Conservation (phyloP, 2,329 filamentous ascomycete species). For the Diaporthe sp. region DNA sequence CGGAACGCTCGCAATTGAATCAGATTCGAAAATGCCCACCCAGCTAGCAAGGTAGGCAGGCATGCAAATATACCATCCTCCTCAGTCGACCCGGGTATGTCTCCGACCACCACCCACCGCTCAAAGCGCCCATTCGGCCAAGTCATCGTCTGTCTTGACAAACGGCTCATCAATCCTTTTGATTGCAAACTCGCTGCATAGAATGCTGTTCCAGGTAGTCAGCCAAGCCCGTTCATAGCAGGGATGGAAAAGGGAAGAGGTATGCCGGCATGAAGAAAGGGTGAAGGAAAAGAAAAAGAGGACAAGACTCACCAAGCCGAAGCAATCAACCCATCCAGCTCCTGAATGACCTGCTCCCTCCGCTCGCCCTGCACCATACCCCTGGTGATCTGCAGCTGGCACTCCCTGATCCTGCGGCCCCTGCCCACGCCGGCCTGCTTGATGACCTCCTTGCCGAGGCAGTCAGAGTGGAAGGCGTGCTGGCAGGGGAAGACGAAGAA, state of each 20-base stretch:
- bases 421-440: conserved; percentile 83
- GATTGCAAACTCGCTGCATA: conserved; percentile 96
- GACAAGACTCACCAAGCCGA: conserved; percentile 79
- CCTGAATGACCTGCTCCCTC: conserved; percentile 86
- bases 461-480: conserved; percentile 97
- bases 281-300: not conserved
- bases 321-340: conserved; percentile 93
- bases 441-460: conserved; percentile 86
- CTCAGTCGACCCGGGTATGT: not conserved
- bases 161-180: conserved; percentile 96
- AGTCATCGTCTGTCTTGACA: conserved; percentile 79
- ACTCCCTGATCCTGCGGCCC: conserved; percentile 84
- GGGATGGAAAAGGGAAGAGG: conserved; percentile 1
- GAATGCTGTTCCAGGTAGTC: conserved; percentile 71
- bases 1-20: not conserved
- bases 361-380: conserved; percentile 78
- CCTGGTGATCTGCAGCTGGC: conserved; percentile 86
- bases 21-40: conserved; percentile 3
- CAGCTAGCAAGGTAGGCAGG: not conserved
- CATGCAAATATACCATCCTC: not conserved
- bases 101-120: not conserved
- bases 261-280: not conserved
- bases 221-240: not conserved
- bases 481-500: conserved; percentile 99
- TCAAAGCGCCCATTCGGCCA: conserved; percentile 80